A percentile compares a stretch with the other conserved stretches of the same genome.
These are phyloP conservation scores for Diaporthe vaccinii DNA, from an alignment of 2,329 filamentous ascomycete genomes.

Conservation along the genomic window DNA sequence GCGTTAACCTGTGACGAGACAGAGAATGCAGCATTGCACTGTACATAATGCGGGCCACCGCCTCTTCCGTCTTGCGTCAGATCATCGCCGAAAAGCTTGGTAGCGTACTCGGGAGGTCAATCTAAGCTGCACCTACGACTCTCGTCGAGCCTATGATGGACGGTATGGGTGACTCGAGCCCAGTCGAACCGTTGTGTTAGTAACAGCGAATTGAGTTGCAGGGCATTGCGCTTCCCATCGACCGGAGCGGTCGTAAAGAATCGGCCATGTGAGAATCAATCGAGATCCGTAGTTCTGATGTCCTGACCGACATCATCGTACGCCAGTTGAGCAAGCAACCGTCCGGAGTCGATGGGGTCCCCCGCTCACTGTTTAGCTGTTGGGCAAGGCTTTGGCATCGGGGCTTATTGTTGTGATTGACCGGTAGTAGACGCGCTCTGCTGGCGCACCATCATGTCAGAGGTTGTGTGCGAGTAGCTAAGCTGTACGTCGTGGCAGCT, in stretches of 20 bases:
- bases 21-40: constrained; percentile 7
- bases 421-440: background rate
- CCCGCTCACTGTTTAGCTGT: background rate
- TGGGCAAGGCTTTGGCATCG: background rate
- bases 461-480: constrained; percentile 14
- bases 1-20: constrained; percentile 1
- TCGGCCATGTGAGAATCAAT: constrained; percentile 13
- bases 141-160: background rate
- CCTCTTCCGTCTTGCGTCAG: constrained; percentile 22
- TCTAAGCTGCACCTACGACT: constrained; percentile 7
- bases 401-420: background rate
- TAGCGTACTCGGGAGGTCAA: constrained; percentile 26
- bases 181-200: background rate
- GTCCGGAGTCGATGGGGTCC: background rate
- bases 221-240: background rate
- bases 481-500: constrained; percentile 3
- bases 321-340: constrained; percentile 14
- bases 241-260: background rate
- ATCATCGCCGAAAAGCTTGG: constrained; percentile 5
- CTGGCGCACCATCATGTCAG: constrained; percentile 9
- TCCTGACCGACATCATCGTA: constrained; percentile 5
- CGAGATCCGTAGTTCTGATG: constrained; percentile 19
- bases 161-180: background rate
- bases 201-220: background rate
- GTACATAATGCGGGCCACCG: constrained; percentile 18